These are phyloP conservation scores for Diospyros kaki DNA, from an alignment of 148 eudicot species.

Conservation along the genomic window DNA sequence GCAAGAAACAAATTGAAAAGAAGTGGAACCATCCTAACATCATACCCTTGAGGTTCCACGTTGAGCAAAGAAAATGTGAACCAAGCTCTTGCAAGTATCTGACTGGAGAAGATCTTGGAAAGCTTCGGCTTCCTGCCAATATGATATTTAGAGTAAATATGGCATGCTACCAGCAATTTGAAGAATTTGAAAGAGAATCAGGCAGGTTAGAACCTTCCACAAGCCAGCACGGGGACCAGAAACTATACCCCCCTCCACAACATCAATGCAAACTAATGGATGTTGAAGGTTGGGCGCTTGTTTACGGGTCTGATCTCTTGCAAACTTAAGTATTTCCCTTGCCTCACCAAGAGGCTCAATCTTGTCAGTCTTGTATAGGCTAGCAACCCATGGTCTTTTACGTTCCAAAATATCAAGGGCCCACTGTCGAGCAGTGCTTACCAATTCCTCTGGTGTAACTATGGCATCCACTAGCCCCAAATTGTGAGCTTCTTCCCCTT, in stretches of 20 bases:
- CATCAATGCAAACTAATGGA: slow-evolving; percentile 83
- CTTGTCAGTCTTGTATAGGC: slow-evolving; percentile 75
- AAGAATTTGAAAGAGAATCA: background rate
- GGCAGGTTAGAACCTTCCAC: slow-evolving; percentile 52
- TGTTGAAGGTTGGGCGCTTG: slow-evolving; percentile 84
- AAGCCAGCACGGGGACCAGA: slow-evolving; percentile 90
- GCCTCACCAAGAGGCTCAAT: slow-evolving; percentile 89
- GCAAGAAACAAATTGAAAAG: background rate
- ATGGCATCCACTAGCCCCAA: slow-evolving; percentile 89
- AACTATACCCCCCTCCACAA: slow-evolving; percentile 81
- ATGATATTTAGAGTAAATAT: slow-evolving; percentile 3
- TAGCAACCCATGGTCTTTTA: slow-evolving; percentile 81
- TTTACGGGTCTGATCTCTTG: slow-evolving; percentile 70
- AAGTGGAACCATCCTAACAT: background rate
- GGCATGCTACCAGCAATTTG: background rate
- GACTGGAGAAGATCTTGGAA: slow-evolving; percentile 66
- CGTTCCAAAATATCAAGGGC: slow-evolving; percentile 78
- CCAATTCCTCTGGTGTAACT: slow-evolving; percentile 63
- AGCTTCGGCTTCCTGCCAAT: slow-evolving; percentile 70
- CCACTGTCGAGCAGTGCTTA: slow-evolving; percentile 76
- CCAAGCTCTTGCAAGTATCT: slow-evolving; percentile 92
- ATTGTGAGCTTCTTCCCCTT: slow-evolving; percentile 76
- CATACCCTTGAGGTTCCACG: slow-evolving; percentile 90
- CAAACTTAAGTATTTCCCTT: slow-evolving; percentile 81
- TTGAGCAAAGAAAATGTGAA: slow-evolving; percentile 86